Evolutionary conservation across 371 early-diverging fungal species (phyloP).

Genomic region (Mortierella polycephala): DNA sequence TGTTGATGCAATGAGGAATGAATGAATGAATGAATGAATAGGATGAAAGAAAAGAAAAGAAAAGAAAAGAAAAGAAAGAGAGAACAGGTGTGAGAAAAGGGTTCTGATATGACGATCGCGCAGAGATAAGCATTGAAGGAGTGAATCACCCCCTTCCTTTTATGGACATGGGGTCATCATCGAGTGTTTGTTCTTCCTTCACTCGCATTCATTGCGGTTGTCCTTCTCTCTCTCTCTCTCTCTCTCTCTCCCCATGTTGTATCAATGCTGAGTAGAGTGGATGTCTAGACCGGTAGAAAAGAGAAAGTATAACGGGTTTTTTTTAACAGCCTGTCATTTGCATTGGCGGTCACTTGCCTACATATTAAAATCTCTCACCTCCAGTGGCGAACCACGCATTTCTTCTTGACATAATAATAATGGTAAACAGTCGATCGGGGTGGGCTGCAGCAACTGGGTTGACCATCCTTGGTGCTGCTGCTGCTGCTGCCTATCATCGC

Average conservation of each 20-base stretch:
- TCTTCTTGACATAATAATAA: too few relatives aligned
- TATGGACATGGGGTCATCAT: too few relatives aligned
- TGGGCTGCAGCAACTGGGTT: conserved; percentile 12
- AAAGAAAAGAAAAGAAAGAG: background rate
- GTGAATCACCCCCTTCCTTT: too few relatives aligned
- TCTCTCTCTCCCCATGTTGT: background rate
- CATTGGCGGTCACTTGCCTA: background rate
- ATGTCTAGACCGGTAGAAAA: too few relatives aligned
- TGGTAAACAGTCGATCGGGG: background rate
- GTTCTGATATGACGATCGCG: too few relatives aligned
- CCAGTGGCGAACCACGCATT: too few relatives aligned
- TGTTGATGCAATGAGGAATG: background rate
- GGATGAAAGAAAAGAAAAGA: background rate
- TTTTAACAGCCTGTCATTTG: background rate
- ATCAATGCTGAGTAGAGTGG: too few relatives aligned
- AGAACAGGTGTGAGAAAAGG: too few relatives aligned
- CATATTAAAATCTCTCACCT: too few relatives aligned
- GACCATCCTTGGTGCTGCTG: conserved; percentile 1
- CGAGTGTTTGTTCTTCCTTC: background rate
- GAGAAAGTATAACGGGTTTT: too few relatives aligned
- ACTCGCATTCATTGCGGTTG: background rate
- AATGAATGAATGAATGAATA: background rate
- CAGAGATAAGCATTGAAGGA: too few relatives aligned
- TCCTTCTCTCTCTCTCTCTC: conserved; percentile 4
- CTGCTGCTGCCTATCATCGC: conserved; percentile 13